These are phyloP conservation scores for Aspergillus viridinutans DNA, from an alignment of 2,329 filamentous ascomycete species.

Conservation along the genomic window DNA sequence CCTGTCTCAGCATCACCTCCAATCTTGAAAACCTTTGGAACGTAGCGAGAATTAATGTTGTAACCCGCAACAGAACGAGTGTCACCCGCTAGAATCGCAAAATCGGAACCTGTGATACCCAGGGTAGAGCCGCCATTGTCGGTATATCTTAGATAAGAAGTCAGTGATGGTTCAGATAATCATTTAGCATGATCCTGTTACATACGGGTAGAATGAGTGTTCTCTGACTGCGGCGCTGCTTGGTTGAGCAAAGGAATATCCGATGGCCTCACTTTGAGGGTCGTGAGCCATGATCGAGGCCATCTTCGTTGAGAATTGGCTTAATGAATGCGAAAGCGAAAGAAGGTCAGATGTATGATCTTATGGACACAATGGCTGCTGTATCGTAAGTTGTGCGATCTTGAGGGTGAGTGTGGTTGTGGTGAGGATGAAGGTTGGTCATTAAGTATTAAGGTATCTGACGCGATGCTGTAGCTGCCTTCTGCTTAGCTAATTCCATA, in stretches of 20 bases:
- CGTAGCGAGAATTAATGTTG: conserved; percentile 96
- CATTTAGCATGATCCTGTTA: not conserved
- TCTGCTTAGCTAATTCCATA: conserved; percentile 31
- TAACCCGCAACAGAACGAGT: conserved; percentile 94
- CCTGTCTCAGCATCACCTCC: conserved; percentile 85
- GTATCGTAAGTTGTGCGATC: not conserved
- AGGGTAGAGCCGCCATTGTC: conserved; percentile 97
- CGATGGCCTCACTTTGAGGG: conserved; percentile 49
- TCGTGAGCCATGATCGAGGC: conserved; percentile 50
- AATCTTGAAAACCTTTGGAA: conserved; percentile 95
- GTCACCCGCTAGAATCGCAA: conserved; percentile 95
- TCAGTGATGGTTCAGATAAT: conserved; percentile 8
- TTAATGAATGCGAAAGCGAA: conserved; percentile 1
- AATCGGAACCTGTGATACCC: conserved; percentile 88
- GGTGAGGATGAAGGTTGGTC: not conserved
- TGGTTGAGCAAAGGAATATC: conserved; percentile 57
- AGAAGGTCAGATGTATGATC: not conserved
- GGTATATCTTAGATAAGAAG: conserved; percentile 60
- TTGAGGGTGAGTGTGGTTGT: not conserved
- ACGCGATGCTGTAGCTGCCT: conserved; percentile 39
- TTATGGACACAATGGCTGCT: not conserved
- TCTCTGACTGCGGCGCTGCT: conserved; percentile 48
- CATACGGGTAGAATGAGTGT: conserved; percentile 92
- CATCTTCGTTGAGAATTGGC: conserved; percentile 39
- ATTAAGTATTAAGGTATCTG: conserved; percentile 16